These are phyloP conservation scores for Diplotaxis tenuifolia DNA, from an alignment of 345 rosid species.

Conservation along the genomic window DNA sequence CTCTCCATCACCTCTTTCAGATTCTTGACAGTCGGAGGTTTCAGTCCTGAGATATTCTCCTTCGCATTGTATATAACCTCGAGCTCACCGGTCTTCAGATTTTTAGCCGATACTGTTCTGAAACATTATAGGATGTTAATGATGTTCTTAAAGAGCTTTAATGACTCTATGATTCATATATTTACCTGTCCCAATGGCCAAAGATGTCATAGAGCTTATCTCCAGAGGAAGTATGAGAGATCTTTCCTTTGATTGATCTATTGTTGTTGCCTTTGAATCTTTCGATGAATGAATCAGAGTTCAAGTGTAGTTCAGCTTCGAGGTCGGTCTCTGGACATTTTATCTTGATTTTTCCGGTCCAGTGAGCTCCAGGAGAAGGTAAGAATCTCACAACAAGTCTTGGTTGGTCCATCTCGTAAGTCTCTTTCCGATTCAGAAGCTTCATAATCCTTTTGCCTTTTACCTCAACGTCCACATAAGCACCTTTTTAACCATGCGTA, in stretches of 20 bases:
- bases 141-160: neutral
- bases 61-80: constrained; percentile 58
- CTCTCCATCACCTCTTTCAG: constrained; percentile 46
- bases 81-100: constrained; percentile 43
- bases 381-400: constrained; percentile 54
- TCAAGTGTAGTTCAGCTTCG: constrained; percentile 69
- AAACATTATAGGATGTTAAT: constrained; percentile 1
- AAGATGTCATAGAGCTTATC: constrained; percentile 46
- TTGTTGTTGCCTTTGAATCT: constrained; percentile 40
- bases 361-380: constrained; percentile 53
- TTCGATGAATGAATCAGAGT: constrained; percentile 40
- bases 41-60: constrained; percentile 50
- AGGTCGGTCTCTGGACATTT: constrained; percentile 58
- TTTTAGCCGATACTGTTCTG: constrained; percentile 61
- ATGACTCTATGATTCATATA: neutral
- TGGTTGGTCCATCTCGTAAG: constrained; percentile 75
- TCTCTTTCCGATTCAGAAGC: constrained; percentile 56
- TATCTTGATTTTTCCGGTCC: constrained; percentile 65
- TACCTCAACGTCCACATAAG: constrained; percentile 64
- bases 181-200: constrained; percentile 87
- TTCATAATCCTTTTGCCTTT: constrained; percentile 59
- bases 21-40: constrained; percentile 54
- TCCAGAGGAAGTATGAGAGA: constrained; percentile 44
- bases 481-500: constrained; percentile 43
- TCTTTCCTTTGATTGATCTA: constrained; percentile 62